These are phyloP conservation scores for Fusarium proliferatum DNA, from an alignment of 2,329 filamentous ascomycete species.

Conservation along the genomic window DNA sequence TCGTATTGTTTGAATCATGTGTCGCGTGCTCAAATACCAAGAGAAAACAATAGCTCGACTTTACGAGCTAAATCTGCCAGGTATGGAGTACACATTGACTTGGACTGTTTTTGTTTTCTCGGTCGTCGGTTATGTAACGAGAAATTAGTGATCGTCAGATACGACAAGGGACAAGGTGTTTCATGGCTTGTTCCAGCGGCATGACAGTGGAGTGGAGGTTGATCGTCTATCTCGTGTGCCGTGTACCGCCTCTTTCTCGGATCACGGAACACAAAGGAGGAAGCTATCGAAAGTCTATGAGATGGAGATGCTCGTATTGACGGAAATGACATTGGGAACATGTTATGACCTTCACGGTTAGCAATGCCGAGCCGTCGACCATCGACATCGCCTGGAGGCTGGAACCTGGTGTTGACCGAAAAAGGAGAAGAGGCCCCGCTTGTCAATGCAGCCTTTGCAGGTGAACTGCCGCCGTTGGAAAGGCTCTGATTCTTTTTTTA, in stretches of 20 bases:
- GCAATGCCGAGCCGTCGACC: conserved; percentile 3
- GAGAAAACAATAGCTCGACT: conserved; percentile 8
- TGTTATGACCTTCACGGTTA: not conserved
- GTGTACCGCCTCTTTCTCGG: not conserved
- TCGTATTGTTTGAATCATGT: not conserved
- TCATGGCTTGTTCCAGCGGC: conserved; percentile 1
- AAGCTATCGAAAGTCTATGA: not conserved
- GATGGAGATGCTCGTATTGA: conserved; percentile 10
- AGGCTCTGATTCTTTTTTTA: conserved; percentile 19
- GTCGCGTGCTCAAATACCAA: conserved; percentile 26
- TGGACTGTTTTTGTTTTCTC: not conserved
- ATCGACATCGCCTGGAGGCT: not conserved
- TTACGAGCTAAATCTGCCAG: not conserved
- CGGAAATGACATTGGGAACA: conserved; percentile 16
- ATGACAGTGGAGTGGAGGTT: not conserved
- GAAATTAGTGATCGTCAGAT: conserved; percentile 15
- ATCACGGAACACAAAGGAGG: not conserved
- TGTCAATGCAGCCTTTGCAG: conserved; percentile 24
- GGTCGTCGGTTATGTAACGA: not conserved
- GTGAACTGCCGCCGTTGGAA: conserved; percentile 32
- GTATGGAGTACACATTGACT: not conserved
- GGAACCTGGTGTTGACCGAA: conserved; percentile 1
- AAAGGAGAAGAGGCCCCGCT: conserved; percentile 11
- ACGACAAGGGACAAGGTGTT: conserved; percentile 8
- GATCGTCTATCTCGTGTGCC: conserved; percentile 19